Evolutionary conservation across 2,329 filamentous ascomycete genomes (phyloP).

Genomic region (Colletotrichum sp.): DNA sequence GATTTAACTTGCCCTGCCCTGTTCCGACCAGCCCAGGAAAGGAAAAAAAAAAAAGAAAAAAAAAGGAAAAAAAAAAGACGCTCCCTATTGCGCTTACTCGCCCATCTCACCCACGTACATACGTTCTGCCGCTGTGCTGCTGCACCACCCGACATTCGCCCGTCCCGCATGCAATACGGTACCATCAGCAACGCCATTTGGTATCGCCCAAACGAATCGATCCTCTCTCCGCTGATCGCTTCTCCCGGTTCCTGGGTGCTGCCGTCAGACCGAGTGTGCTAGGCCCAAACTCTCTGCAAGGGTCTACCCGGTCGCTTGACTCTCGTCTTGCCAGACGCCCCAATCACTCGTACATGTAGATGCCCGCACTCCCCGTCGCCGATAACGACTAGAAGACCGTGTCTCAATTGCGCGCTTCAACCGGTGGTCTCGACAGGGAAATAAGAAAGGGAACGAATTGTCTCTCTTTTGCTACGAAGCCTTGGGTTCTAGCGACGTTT

Average conservation of each 20-base stretch:
- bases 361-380: neutral
- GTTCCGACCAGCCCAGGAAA: neutral
- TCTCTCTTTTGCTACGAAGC: neutral
- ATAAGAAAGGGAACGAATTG: neutral
- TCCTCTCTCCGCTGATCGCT: neutral
- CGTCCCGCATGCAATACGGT: conserved; percentile 5
- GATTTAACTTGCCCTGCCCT: neutral
- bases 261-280: neutral
- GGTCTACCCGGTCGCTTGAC: conserved; percentile 1
- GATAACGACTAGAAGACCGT: conserved; percentile 6
- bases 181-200: neutral
- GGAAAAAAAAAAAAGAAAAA: neutral
- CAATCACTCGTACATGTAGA: neutral
- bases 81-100: neutral
- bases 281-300: neutral
- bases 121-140: neutral
- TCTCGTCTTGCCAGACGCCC: neutral
- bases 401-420: conserved; percentile 1
- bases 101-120: neutral
- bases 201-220: neutral
- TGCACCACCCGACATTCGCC: neutral
- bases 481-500: neutral
- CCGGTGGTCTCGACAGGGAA: neutral
- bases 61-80: neutral
- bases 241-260: conserved; percentile 7